A percentile compares a stretch with the other conserved stretches of the same genome.
phyloP scores from a whole-genome alignment of 495 filamentous ascomycete genomes.

The Neurospora tetraspora region DNA sequence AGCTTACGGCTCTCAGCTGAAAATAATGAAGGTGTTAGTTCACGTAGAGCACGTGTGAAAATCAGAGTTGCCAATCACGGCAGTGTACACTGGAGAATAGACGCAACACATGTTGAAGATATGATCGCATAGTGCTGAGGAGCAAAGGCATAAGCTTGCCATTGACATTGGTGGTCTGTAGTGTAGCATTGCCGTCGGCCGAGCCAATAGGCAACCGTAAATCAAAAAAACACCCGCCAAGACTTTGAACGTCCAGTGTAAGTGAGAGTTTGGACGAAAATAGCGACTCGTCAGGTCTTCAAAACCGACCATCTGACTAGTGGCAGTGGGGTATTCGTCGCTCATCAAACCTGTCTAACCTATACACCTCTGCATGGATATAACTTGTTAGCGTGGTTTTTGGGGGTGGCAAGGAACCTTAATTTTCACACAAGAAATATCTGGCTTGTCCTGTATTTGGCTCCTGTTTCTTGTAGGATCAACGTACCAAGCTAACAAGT shows the following conservation, averaged over 20 bases:
- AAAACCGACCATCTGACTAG: too few relatives aligned
- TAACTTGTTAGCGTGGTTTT: too few relatives aligned
- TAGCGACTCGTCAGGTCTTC: neutral
- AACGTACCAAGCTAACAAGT: too few relatives aligned
- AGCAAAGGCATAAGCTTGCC: neutral
- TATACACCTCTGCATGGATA: too few relatives aligned
- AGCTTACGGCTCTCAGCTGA: neutral
- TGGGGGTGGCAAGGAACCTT: too few relatives aligned
- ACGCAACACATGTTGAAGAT: neutral
- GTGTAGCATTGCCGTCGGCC: neutral
- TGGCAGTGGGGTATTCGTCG: neutral
- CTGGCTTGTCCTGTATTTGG: too few relatives aligned
- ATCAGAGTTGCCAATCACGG: neutral
- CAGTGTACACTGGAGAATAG: neutral
- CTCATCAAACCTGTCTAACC: neutral
- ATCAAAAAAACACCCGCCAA: neutral
- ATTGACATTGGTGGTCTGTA: neutral
- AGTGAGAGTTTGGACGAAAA: neutral
- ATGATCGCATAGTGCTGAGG: neutral
- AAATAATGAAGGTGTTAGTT: neutral
- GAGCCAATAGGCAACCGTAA: neutral
- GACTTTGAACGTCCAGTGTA: neutral
- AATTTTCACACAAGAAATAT: too few relatives aligned
- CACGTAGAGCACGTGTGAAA: neutral
- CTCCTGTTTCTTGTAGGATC: too few relatives aligned